A percentile compares a stretch with the other conserved stretches of the same genome.
phyloP scores from a whole-genome alignment of 306 rosid species.

The Vicia faba region DNA sequence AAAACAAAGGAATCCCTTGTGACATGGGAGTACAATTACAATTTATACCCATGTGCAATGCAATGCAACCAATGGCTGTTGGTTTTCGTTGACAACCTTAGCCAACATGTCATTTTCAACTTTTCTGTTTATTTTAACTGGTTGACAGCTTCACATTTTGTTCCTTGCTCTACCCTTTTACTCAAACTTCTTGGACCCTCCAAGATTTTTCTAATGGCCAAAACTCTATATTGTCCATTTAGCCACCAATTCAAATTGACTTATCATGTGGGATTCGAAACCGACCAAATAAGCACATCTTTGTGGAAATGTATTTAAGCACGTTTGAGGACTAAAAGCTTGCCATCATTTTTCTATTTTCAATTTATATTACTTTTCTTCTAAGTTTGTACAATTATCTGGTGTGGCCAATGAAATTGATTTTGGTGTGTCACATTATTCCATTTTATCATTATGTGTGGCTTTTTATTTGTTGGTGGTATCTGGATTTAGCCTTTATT shows the following conservation, averaged over 20 bases:
- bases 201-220: slow-evolving; percentile 9
- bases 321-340: background rate
- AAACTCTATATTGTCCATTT: background rate
- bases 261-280: slow-evolving; percentile 28
- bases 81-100: slow-evolving; percentile 29
- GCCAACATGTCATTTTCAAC: slow-evolving; percentile 21
- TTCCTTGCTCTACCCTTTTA: slow-evolving; percentile 24
- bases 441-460: slow-evolving; percentile 4
- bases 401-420: slow-evolving; percentile 35
- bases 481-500: no score
- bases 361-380: background rate
- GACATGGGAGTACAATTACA: background rate
- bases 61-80: slow-evolving; percentile 22
- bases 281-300: slow-evolving; percentile 25
- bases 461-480: background rate
- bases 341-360: background rate
- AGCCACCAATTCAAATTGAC: slow-evolving; percentile 20
- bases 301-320: slow-evolving; percentile 5
- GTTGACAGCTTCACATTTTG: slow-evolving; percentile 27
- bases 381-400: slow-evolving; percentile 16
- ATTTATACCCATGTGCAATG: slow-evolving; percentile 36
- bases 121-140: slow-evolving; percentile 10
- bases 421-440: slow-evolving; percentile 19
- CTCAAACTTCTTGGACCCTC: background rate
- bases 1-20: background rate